Evolutionary conservation across 768 basidiomycete species (phyloP), one percentile per base, ranked within the genome.

Genomic region (Naematelia encephala): DNA sequence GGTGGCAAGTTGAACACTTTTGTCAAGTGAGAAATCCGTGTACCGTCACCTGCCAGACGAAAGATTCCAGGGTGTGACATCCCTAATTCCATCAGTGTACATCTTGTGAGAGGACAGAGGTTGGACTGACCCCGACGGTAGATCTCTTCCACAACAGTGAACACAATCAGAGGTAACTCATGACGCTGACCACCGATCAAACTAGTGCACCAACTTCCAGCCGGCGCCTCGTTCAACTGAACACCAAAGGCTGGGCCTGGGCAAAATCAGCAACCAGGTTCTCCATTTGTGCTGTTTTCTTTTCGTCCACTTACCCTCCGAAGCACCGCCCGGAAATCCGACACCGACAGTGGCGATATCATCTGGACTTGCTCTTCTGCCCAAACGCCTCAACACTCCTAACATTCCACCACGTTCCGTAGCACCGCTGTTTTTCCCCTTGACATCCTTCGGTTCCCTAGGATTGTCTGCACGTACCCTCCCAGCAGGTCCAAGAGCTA

Each of bases 11-110:
- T 69, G 63, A 64, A 73, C 12, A 60, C 51, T 42, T 68, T 64
- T 23, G 63, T 67, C 25, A 70, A 60, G 39, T 70, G 58, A 8
- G 65, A 52, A 28, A 70, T 67, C 19, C 69, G 67, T 28, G 61
- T 47, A 22, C 64, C 64, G 48, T 73, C 67, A 26, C 72, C 72
- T 53, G 67, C 69, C 25, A 73, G 62, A 44, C 72, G 60, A 60
- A 73, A 73, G 45, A 73, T 69, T 3, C 72, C 72, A 44, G 72
- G 67, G 55, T 62, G 61, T 12, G 60, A 67, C 69, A 67, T 68
- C 52, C 69, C 69, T 73, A 49, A 23, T 28, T 51, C 19, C 19
- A 21, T 11, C 48, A 13, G 22, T 14, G 51, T 28, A 26, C 27
- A 28, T 25, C 23, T 2, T 19, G 19, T 14, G 27, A 1, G n/a